Conservation (phyloP, 1,284 basidiomycete genomes). For the Rhodofomes roseus region DNA sequence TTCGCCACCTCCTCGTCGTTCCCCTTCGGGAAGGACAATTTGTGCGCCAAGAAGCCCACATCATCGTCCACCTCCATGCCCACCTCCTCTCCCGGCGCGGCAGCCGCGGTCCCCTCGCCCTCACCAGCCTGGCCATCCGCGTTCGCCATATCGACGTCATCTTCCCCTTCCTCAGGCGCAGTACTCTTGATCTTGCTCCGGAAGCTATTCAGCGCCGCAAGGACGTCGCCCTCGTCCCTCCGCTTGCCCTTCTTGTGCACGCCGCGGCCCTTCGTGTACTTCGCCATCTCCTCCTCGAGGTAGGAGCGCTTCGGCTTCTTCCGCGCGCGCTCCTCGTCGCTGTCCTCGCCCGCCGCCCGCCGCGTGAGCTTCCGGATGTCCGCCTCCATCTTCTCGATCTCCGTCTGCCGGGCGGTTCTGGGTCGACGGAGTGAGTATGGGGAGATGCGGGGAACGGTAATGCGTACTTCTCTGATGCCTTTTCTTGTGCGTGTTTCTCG, state of each 20-base stretch:
- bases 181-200: conserved; percentile 61
- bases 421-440: background rate
- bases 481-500: conserved; percentile 67
- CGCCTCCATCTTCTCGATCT: conserved; percentile 86
- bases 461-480: conserved; percentile 49
- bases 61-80: conserved; percentile 82
- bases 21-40: conserved; percentile 76
- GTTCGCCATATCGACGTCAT: conserved; percentile 26
- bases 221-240: conserved; percentile 75
- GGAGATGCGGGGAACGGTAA: background rate
- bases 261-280: conserved; percentile 68
- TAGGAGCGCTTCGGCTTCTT: conserved; percentile 70
- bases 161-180: conserved; percentile 23
- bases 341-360: conserved; percentile 44
- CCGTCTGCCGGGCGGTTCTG: conserved; percentile 66
- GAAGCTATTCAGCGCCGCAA: conserved; percentile 72
- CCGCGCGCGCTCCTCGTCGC: conserved; percentile 52
- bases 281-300: conserved; percentile 76
- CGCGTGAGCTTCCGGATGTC: conserved; percentile 76
- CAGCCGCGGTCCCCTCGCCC: conserved; percentile 9
- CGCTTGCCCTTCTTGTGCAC: conserved; percentile 55
- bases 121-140: conserved; percentile 23
- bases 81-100: conserved; percentile 36
- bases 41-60: conserved; percentile 74
- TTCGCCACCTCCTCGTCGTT: conserved; percentile 72